Evolutionary conservation across 805 yeast genomes (phyloP).

Genomic region (Teunomyces cretensis): DNA sequence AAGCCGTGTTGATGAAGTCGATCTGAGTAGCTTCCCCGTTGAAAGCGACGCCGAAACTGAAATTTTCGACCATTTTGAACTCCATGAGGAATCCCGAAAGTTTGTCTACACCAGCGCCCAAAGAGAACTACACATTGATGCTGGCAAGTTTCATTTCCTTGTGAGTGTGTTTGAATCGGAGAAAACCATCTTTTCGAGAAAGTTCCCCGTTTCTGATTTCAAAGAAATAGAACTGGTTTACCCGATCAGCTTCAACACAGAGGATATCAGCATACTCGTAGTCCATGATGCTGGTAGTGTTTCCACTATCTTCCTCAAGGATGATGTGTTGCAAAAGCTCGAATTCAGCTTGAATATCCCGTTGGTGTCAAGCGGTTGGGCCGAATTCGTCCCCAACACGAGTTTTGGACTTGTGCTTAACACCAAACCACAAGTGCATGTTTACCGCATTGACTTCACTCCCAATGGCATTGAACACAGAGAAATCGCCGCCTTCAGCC

Average conservation of each 20-base stretch:
- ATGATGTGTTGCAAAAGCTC: neutral
- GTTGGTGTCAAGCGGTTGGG: constrained; percentile 1
- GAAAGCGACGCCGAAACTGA: constrained; percentile 32
- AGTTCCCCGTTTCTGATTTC: constrained; percentile 1
- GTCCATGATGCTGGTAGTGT: neutral
- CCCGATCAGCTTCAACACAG: neutral
- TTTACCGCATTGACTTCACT: neutral
- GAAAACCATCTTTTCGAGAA: constrained; percentile 1
- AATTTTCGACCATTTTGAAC: constrained; percentile 17
- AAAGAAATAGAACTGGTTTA: constrained; percentile 1
- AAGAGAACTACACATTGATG: neutral
- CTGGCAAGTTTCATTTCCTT: neutral
- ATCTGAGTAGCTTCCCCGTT: neutral
- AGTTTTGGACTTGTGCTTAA: neutral
- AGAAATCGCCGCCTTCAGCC: neutral
- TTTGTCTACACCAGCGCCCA: neutral
- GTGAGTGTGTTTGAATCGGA: constrained; percentile 2
- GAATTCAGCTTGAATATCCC: neutral
- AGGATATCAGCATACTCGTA: neutral
- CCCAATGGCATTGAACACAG: neutral
- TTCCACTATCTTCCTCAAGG: neutral
- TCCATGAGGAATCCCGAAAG: neutral
- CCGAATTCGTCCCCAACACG: neutral
- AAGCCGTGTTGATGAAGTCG: constrained; percentile 1
- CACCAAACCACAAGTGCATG: neutral